A percentile compares a stretch with the other conserved stretches of the same genome.
Conservation (phyloP, 805 yeast genomes). For the Ogataea degrootiae region DNA sequence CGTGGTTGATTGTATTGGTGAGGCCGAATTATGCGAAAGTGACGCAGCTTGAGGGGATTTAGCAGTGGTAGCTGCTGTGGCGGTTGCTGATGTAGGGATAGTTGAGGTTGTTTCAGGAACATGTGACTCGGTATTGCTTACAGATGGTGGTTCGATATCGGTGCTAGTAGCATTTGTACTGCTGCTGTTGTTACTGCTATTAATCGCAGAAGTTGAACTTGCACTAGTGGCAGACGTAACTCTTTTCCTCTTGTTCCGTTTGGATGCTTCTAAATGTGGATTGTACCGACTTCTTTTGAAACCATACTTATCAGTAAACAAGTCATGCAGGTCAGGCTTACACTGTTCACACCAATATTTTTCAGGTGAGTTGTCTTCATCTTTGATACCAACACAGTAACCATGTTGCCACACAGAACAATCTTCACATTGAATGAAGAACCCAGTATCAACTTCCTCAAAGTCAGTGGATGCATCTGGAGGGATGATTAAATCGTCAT, state of each 20-base stretch:
- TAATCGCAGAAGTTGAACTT: background rate
- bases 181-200: background rate
- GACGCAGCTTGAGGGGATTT: constrained; percentile 2
- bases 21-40: background rate
- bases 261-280: constrained; percentile 35
- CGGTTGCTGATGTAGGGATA: background rate
- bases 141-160: background rate
- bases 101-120: background rate
- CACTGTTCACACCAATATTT: constrained; percentile 94
- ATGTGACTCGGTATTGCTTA: background rate
- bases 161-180: background rate
- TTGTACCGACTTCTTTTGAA: constrained; percentile 46
- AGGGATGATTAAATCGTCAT: constrained; percentile 37
- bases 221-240: constrained; percentile 7
- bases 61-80: constrained; percentile 8
- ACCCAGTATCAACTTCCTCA: constrained; percentile 48
- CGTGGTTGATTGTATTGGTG: background rate
- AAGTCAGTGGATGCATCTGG: constrained; percentile 25
- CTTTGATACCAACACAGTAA: constrained; percentile 81
- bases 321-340: constrained; percentile 73
- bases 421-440: constrained; percentile 79
- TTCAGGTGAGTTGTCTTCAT: constrained; percentile 77
- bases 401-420: constrained; percentile 99
- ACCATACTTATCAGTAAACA: constrained; percentile 41
- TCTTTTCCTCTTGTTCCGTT: constrained; percentile 26